phyloP scores from a whole-genome alignment of 202 grass and related monocot genomes.

The Carex sylvatica region DNA sequence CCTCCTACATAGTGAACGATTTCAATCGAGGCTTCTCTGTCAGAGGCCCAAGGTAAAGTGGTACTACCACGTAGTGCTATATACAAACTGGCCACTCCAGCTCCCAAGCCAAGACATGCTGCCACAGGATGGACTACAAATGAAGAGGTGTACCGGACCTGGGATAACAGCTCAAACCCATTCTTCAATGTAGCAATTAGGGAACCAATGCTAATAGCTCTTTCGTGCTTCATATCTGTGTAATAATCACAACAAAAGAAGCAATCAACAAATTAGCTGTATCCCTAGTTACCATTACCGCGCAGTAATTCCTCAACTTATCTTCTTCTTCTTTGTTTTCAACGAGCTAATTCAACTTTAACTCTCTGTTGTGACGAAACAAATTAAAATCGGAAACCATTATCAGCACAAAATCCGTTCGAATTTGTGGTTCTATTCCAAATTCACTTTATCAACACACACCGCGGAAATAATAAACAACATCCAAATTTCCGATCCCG shows the following conservation, averaged over 20 bases:
- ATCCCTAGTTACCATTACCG: neutral
- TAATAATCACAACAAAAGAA: neutral
- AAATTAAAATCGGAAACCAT: neutral
- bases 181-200: constrained; percentile 54
- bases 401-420: neutral
- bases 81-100: constrained; percentile 61
- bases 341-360: neutral
- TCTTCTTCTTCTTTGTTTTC: neutral
- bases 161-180: constrained; percentile 35
- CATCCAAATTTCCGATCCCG: neutral
- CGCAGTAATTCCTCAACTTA: neutral
- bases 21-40: constrained; percentile 33
- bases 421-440: neutral
- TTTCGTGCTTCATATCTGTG: constrained; percentile 29
- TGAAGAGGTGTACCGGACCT: constrained; percentile 5
- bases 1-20: constrained; percentile 54
- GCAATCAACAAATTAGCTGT: neutral
- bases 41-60: constrained; percentile 31
- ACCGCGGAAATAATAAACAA: neutral
- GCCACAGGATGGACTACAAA: constrained; percentile 41
- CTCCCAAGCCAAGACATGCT: constrained; percentile 48
- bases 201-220: constrained; percentile 17
- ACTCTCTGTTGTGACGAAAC: neutral
- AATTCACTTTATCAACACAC: neutral
- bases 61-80: constrained; percentile 37